phyloP scores from a whole-genome alignment of 2,329 filamentous ascomycete species.

The Endocalyx cinctus region DNA sequence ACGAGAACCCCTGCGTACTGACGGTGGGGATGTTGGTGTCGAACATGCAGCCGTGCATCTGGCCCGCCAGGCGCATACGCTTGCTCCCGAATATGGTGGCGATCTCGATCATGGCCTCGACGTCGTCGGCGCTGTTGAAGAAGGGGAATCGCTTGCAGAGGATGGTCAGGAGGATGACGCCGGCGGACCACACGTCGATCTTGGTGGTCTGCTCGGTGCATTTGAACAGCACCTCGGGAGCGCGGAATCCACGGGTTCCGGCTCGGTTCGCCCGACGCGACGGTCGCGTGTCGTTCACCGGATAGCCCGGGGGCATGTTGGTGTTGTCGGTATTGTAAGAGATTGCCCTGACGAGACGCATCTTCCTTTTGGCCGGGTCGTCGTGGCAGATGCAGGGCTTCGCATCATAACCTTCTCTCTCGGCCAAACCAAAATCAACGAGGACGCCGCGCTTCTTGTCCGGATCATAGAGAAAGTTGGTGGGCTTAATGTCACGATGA shows the following conservation, averaged over 20 bases:
- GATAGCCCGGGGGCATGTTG: conserved; percentile 63
- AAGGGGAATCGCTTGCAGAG: conserved; percentile 91
- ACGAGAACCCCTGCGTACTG: conserved; percentile 74
- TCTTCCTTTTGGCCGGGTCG: conserved; percentile 55
- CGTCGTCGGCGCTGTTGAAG: conserved; percentile 97
- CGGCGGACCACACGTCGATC: conserved; percentile 95
- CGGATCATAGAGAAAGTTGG: conserved; percentile 93
- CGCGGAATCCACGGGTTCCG: conserved; percentile 90
- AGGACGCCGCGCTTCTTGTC: conserved; percentile 76
- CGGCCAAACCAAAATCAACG: conserved; percentile 98
- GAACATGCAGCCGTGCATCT: conserved; percentile 85
- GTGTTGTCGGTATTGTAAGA: conserved; percentile 51
- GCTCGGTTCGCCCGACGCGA: conserved; percentile 90
- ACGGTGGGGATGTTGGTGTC: conserved; percentile 92
- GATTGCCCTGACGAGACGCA: conserved; percentile 46
- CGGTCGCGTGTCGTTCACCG: conserved; percentile 82
- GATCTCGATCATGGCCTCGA: conserved; percentile 96
- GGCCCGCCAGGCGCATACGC: conserved; percentile 77
- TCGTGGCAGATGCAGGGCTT: conserved; percentile 82
- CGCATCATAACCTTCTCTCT: conserved; percentile 71
- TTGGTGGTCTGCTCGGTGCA: conserved; percentile 91
- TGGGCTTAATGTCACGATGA: conserved; percentile 95
- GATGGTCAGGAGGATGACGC: conserved; percentile 95
- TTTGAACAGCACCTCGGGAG: conserved; percentile 94
- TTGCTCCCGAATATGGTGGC: conserved; percentile 86